Conservation (phyloP, 2,329 filamentous ascomycete genomes). For the Claviceps fusiformis region DNA sequence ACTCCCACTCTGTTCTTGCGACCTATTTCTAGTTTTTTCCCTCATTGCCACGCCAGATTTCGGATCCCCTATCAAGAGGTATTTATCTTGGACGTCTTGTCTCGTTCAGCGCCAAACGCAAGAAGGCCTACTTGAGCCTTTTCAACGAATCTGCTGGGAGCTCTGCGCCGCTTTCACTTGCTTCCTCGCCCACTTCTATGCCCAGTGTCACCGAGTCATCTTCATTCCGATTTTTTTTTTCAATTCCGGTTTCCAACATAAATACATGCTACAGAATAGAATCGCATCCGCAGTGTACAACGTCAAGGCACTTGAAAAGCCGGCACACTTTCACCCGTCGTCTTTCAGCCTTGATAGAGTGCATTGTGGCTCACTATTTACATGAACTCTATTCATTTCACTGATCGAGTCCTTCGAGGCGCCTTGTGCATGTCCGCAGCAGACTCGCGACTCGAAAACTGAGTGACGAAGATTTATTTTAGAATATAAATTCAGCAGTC, state of each 20-base stretch:
- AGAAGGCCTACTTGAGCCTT: neutral
- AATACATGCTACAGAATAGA: neutral
- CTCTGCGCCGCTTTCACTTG: neutral
- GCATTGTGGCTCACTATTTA: neutral
- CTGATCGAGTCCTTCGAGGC: neutral
- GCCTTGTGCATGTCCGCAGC: neutral
- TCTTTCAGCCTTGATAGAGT: neutral
- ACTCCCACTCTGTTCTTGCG: conserved; percentile 12
- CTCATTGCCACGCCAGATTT: neutral
- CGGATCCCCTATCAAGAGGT: neutral
- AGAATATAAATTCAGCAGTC: neutral
- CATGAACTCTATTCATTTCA: neutral
- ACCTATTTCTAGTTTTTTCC: conserved; percentile 11
- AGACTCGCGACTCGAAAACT: neutral
- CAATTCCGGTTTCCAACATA: neutral
- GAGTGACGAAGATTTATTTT: neutral
- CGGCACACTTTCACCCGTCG: neutral
- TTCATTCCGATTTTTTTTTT: neutral
- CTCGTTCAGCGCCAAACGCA: neutral
- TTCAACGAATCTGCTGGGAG: neutral
- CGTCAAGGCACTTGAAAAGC: neutral
- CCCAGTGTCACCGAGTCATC: neutral
- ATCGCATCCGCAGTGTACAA: neutral
- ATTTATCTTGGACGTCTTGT: neutral
- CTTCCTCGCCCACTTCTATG: neutral